phyloP scores from a whole-genome alignment of 805 yeast species.

The Blastobotrys americana region DNA sequence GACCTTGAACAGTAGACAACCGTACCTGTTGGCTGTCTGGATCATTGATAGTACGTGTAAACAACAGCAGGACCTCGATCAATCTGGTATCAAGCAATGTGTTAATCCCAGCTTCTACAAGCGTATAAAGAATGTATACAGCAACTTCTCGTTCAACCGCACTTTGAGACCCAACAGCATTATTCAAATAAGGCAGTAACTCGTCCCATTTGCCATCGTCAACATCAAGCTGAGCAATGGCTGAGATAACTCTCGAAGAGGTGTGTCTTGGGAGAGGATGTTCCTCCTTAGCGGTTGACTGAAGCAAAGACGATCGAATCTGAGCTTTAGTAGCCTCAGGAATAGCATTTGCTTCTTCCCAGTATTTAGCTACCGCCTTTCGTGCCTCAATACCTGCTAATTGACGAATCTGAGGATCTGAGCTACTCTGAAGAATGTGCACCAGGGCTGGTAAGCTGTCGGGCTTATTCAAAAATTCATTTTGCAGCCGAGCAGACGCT shows the following conservation, averaged over 20 bases:
- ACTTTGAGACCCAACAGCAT: constrained; percentile 52
- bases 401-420: constrained; percentile 69
- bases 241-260: constrained; percentile 79
- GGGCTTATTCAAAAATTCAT: constrained; percentile 65
- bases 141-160: constrained; percentile 72
- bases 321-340: constrained; percentile 44
- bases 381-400: constrained; percentile 96
- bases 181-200: constrained; percentile 62
- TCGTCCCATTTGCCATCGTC: constrained; percentile 66
- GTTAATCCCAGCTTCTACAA: constrained; percentile 63
- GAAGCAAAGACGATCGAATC: constrained; percentile 62
- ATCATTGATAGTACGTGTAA: constrained; percentile 57
- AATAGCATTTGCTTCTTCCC: constrained; percentile 38
- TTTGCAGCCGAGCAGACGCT: constrained; percentile 68
- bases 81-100: constrained; percentile 52
- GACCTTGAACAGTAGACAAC: constrained; percentile 72
- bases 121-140: constrained; percentile 65
- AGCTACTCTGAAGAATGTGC: constrained; percentile 66
- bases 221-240: constrained; percentile 73
- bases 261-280: constrained; percentile 73
- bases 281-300: constrained; percentile 59
- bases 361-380: constrained; percentile 65
- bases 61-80: constrained; percentile 63
- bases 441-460: constrained; percentile 73
- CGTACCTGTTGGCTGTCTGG: constrained; percentile 63